Base-by-base conservation (phyloP, 2,329 filamentous ascomycete species). In the Arthrinium puccinioides region DNA sequence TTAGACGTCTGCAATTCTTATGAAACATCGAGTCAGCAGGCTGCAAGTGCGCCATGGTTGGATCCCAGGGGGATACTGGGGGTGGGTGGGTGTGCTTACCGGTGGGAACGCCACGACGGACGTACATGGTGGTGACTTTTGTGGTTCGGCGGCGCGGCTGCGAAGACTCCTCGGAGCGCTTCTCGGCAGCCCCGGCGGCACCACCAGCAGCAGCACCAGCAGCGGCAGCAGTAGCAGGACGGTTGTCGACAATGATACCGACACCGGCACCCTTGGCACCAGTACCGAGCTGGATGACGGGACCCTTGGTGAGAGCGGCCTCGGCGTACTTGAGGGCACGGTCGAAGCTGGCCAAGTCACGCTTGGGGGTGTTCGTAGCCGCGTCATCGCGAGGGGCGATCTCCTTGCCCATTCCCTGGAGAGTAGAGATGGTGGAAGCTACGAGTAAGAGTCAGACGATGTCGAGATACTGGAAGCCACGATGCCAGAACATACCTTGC, bases 371-470 rank as follows among this genome's bases (percentile, higher is more conserved):
- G 50, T 31, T 34, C 47, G 49, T 20, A 42, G 30, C 39, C 45
- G 39, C 33, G 28, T 30, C 30, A 42, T 52, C 49, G 9, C 67
- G 64, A 18, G 67, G 67, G 18, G 63, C 61, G 45, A 70, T 69
- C 45, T 67, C 62, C 56, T 70, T 70, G 48, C 66, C 66, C 56
- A 70, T 62, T 21, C 66, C 67, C 45, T 69, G 65, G 23, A 70
- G 60, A 13, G 56, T 51, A 31, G 64, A 56, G 37, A 69, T 66
- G 43, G 66, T 61, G 24, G 62, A 49, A 9, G 63, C 60, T 62
- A 14, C 6, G 20, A n/a, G 18, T n/a, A 9, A n/a, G 61, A 19
- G 5, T 40, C 38, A 41, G 34, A 33, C 31, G 20, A 30, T 28
- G 13, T 36, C 15, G 18, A 36, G 23, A 13, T 15, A 24, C 15